Base-by-base conservation (phyloP, 768 basidiomycete genomes). In the Leccinum arenicola region DNA sequence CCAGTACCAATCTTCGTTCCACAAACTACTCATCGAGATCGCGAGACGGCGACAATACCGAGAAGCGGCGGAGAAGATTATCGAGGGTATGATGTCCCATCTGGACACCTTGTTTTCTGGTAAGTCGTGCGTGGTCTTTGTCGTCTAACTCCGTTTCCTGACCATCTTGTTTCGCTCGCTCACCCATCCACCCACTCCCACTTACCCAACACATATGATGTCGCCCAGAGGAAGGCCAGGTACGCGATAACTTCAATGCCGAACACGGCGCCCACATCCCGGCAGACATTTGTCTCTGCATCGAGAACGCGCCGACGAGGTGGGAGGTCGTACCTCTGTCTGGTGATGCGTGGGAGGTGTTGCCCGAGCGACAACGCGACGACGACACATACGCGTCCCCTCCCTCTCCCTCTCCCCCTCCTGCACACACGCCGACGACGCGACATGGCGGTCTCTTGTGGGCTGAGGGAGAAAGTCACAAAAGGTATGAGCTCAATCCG, bases 201-300 rank as follows among this genome's bases (percentile, higher is more conserved):
- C 9, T 15, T 48, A 11, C 15, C 25, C 31, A 17, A 8, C 17
- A 6, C 11, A 9, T 0, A 25, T 31, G 10, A 25, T 21, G 23
- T 29, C 15, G 33, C 4, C 7, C 67, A 93, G 91, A 90, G 75
- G 92, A 94, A 70, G 78, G 79, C 21, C 76, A 78, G 57, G 71
- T 82, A 12, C 82, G 92, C 38, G 79, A 81, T 50, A 80, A 79
- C 35, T 94, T 94, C 71, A 90, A 91, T 61, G 77, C 78, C 3
- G 86, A 87, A 50, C 85, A 93, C 52, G 91, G 90, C 0, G 78
- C 79, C 12, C 82, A 88, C 69, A 79, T 94, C 2, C 91, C 91
- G 1, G 82, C 86, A 62, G 92, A 94, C 63, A 79, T 94, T 40
- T 93, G 92, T 68, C 74, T 92, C 15, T 89, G 82, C 60, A 84